Evolutionary conservation across 1,284 basidiomycete genomes (phyloP).

Genomic region (Apiotrichum gracile): DNA sequence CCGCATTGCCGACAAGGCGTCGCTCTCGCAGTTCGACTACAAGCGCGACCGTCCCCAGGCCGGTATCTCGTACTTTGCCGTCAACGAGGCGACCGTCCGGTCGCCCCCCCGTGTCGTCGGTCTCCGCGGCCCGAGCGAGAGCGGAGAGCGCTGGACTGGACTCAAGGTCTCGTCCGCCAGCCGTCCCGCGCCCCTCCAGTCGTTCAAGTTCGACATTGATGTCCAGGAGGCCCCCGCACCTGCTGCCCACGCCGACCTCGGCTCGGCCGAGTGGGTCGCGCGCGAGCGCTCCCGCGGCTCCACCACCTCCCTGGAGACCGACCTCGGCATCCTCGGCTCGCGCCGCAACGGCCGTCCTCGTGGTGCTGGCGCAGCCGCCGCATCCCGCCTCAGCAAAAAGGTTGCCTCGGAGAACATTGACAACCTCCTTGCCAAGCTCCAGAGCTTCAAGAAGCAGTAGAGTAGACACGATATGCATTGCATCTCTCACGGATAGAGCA

Average conservation of each 20-base stretch:
- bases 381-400: not conserved
- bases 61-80: slow-evolving; percentile 29
- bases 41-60: slow-evolving; percentile 17
- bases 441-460: not conserved
- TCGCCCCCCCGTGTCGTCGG: slow-evolving; percentile 33
- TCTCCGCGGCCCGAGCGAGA: slow-evolving; percentile 1
- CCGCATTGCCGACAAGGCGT: slow-evolving; percentile 9
- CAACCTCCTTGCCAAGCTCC: slow-evolving; percentile 4
- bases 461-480: slow-evolving; percentile 2
- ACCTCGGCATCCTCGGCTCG: slow-evolving; percentile 12
- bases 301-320: not conserved
- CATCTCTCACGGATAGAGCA: not conserved
- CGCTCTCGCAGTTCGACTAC: slow-evolving; percentile 25
- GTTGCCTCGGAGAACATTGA: not conserved
- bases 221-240: slow-evolving; percentile 14
- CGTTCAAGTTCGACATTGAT: slow-evolving; percentile 33
- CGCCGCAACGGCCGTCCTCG: not conserved
- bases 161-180: slow-evolving; percentile 7
- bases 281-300: slow-evolving; percentile 3
- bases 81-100: slow-evolving; percentile 23
- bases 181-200: slow-evolving; percentile 31
- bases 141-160: slow-evolving; percentile 5
- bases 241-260: slow-evolving; percentile 2
- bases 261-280: slow-evolving; percentile 10
- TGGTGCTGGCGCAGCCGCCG: slow-evolving; percentile 2